These are phyloP conservation scores for Agapanthus africanus DNA, from an alignment of 106 monocot species.

Conservation along the genomic window DNA sequence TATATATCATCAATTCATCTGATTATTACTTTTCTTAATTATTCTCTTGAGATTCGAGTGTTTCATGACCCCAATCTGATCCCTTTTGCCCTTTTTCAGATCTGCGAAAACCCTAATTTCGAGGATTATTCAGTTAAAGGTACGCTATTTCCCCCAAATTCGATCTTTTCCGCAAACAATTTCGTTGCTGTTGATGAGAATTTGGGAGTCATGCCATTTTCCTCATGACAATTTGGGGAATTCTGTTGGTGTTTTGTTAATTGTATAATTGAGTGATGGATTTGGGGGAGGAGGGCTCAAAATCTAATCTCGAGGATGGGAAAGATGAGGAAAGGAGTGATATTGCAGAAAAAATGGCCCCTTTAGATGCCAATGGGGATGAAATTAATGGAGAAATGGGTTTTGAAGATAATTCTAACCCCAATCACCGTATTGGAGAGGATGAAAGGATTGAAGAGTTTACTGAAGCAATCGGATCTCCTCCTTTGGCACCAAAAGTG, in stretches of 20 bases:
- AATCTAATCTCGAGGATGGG: slow-evolving; percentile 6
- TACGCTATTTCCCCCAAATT: neutral
- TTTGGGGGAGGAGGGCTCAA: neutral
- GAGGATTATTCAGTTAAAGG: neutral
- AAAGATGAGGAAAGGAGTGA: neutral
- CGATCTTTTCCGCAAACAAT: neutral
- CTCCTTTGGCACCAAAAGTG: slow-evolving; percentile 6
- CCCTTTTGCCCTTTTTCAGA: neutral
- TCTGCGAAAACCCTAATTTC: neutral
- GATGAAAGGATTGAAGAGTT: neutral
- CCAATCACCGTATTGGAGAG: neutral
- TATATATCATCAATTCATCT: too few relatives aligned
- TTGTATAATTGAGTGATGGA: neutral
- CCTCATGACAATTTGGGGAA: neutral
- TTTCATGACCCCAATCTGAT: neutral
- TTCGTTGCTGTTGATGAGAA: neutral
- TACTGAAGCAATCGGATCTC: neutral
- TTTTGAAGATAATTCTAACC: neutral
- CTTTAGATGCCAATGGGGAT: neutral
- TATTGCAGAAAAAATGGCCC: neutral
- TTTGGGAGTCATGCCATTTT: neutral
- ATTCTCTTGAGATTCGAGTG: neutral
- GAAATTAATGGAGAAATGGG: slow-evolving; percentile 11
- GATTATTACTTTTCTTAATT: neutral
- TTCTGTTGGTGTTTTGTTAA: neutral